Conservation (phyloP, 2,329 filamentous ascomycete genomes). For the Botrytis fragariae region DNA sequence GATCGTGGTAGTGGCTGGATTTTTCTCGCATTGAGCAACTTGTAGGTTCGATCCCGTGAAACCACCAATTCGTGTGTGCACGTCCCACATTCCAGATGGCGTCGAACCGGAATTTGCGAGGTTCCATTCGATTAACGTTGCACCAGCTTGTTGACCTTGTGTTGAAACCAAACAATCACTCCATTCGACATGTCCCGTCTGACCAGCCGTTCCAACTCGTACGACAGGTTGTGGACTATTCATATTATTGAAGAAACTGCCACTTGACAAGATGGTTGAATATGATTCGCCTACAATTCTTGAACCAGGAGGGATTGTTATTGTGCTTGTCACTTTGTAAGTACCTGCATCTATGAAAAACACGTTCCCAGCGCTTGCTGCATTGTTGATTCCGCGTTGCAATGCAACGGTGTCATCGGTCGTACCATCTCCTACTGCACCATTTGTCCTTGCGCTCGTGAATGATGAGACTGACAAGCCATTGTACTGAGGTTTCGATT, state of each 20-base stretch:
- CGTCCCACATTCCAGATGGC: slow-evolving; percentile 50
- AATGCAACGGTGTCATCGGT: slow-evolving; percentile 61
- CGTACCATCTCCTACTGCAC: slow-evolving; percentile 50
- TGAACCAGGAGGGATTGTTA: slow-evolving; percentile 46
- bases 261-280: slow-evolving; percentile 42
- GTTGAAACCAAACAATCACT: slow-evolving; percentile 57
- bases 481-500: slow-evolving; percentile 55
- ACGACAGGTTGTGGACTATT: slow-evolving; percentile 48
- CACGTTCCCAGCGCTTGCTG: slow-evolving; percentile 48
- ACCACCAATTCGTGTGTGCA: slow-evolving; percentile 42
- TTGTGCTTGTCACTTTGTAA: slow-evolving; percentile 51
- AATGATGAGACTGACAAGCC: slow-evolving; percentile 42
- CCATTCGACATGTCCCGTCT: slow-evolving; percentile 59
- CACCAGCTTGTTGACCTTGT: slow-evolving; percentile 60
- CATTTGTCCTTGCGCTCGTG: slow-evolving; percentile 43
- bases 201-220: slow-evolving; percentile 54
- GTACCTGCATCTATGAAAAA: slow-evolving; percentile 57
- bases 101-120: slow-evolving; percentile 51
- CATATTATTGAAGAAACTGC: slow-evolving; percentile 46
- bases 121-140: slow-evolving; percentile 66
- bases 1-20: slow-evolving; percentile 40
- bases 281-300: slow-evolving; percentile 44
- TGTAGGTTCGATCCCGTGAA: slow-evolving; percentile 39
- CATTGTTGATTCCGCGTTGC: slow-evolving; percentile 53
- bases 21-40: slow-evolving; percentile 50